A percentile compares a stretch with the other conserved stretches of the same genome.
Conservation (phyloP, 1,139 yeast species). For the Candida pseudoviswanathii region DNA sequence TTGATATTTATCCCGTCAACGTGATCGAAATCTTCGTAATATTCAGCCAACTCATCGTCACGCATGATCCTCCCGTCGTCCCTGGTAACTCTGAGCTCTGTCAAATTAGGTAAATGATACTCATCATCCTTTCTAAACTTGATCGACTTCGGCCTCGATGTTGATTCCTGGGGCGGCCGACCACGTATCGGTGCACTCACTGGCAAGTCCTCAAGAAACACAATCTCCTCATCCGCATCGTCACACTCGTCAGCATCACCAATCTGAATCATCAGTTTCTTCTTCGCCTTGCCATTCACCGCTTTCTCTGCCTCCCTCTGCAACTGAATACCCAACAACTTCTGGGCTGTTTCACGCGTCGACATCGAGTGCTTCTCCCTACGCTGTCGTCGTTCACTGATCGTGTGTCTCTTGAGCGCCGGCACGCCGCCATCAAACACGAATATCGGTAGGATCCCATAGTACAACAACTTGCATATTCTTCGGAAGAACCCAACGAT, state of each 20-base stretch:
- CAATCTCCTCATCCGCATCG: slow-evolving; percentile 22
- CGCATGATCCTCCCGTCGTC: slow-evolving; percentile 76
- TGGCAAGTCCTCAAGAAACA: slow-evolving; percentile 47
- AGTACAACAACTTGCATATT: slow-evolving; percentile 84
- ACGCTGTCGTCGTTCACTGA: slow-evolving; percentile 66
- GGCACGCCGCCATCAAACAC: slow-evolving; percentile 99
- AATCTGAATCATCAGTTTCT: slow-evolving; percentile 1
- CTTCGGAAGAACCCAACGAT: slow-evolving; percentile 92
- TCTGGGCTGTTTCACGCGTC: slow-evolving; percentile 76
- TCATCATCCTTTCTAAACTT: slow-evolving; percentile 61
- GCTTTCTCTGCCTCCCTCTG: slow-evolving; percentile 52
- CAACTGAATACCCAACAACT: slow-evolving; percentile 76
- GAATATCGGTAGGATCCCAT: slow-evolving; percentile 90
- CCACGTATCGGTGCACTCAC: slow-evolving; percentile 17
- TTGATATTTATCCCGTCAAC: slow-evolving; percentile 73
- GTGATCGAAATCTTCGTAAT: slow-evolving; percentile 62
- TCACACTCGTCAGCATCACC: slow-evolving; percentile 8
- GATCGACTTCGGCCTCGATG: slow-evolving; percentile 9
- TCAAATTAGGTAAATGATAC: slow-evolving; percentile 76
- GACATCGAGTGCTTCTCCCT: slow-evolving; percentile 75
- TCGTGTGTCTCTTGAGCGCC: slow-evolving; percentile 73
- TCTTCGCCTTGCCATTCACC: slow-evolving; percentile 2
- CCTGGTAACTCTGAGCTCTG: slow-evolving; percentile 35
- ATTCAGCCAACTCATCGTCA: slow-evolving; percentile 61
- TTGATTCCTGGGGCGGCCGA: slow-evolving; percentile 11